Base-by-base conservation (phyloP, 2,329 filamentous ascomycete genomes). In the Metarhizium robertsii region DNA sequence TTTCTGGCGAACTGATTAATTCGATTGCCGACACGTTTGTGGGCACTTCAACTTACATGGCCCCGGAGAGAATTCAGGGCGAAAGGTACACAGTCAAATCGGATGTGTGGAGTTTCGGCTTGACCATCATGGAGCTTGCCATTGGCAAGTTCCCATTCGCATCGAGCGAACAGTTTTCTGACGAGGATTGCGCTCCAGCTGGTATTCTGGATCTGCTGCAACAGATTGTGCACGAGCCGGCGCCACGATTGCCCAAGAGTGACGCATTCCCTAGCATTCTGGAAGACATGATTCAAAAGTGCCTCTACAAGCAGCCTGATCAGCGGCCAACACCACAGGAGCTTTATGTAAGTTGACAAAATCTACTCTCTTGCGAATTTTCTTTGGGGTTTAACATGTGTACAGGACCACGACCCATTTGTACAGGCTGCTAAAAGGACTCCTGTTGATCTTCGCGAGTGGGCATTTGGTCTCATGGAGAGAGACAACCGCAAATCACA, bases 21-120 rank as follows among this genome's bases (percentile, higher is more conserved):
- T 97, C 94, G 4, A 91, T 99, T 61, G 94, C 94, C 53, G 92
- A 97, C 68, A 99, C 94, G 0, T 99, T 99, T 66, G 94, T 99
- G 40, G 94, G 94, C 53, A 99, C 94, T 2, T 96, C 94, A 42
- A 99, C 94, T 55, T 99, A 99, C 77, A 99, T 99, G 94, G 94
- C 94, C 0, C 94, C 94, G 0, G 94, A 99, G 75, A 85, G 94
- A 70, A 99, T 99, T 62, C 92, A 97, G 70, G 94, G 94, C 59
- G 91, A 94, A 60, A 91, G 90, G 65, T 99, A 99, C 73, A 96
- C 92, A 0, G 92, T 99, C 65, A 96, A 96, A 72, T 96, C 92
- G 13, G 94, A 99, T 69, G 94, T 99, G 4, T 99, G 94, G 94
- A 96, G 92, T 80, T 95, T 96, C 60, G 94, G 94, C 36, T 77